phyloP scores from a whole-genome alignment of 129 eudicot genomes.

The Sambucus nigra region DNA sequence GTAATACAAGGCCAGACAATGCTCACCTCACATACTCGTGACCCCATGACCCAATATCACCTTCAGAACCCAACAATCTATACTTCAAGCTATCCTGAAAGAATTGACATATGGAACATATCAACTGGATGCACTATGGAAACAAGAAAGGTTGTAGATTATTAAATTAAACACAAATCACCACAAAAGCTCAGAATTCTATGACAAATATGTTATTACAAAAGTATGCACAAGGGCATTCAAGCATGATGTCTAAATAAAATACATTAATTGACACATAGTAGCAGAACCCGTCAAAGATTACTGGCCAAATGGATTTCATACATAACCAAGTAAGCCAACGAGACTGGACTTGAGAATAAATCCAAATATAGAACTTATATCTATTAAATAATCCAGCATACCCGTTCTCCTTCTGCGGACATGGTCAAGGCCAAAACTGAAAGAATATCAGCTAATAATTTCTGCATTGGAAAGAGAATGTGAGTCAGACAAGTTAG shows the following conservation, averaged over 20 bases:
- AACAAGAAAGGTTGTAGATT: background rate
- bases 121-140: background rate
- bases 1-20: background rate
- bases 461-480: conserved; percentile 45
- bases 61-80: conserved; percentile 91
- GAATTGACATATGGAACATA: conserved; percentile 7
- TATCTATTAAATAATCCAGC: background rate
- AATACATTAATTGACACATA: too few species aligned
- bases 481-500: conserved; percentile 7
- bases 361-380: background rate
- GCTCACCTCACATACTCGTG: conserved; percentile 95
- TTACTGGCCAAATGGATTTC: too few species aligned
- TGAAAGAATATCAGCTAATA: conserved; percentile 90
- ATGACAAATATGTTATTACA: background rate
- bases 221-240: background rate
- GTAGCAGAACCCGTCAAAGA: background rate
- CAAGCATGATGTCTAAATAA: background rate
- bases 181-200: background rate
- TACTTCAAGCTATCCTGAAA: conserved; percentile 87
- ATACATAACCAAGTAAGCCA: too few species aligned
- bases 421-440: conserved; percentile 99
- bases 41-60: conserved; percentile 99
- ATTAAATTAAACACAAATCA: background rate
- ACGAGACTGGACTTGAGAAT: background rate
- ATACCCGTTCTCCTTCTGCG: conserved; percentile 95